phyloP scores from a whole-genome alignment of 2,329 filamentous ascomycete species.

The Phialemonium atrogriseum region DNA sequence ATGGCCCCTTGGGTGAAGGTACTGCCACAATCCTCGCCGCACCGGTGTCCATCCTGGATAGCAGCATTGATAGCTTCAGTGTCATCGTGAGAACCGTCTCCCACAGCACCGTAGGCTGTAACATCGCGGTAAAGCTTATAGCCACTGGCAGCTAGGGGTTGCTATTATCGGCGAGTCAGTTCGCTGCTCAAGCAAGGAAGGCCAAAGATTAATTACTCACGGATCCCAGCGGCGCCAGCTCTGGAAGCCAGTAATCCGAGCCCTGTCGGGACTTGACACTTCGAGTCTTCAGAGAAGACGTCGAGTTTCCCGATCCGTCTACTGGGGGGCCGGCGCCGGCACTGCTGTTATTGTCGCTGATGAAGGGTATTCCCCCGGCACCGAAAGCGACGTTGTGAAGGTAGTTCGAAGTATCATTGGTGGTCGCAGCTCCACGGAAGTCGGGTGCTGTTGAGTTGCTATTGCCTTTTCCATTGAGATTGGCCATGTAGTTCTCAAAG shows the following conservation, averaged over 20 bases:
- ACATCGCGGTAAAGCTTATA: slow-evolving; percentile 3
- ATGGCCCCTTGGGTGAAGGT: slow-evolving; percentile 2
- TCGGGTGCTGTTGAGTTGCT: too few relatives aligned
- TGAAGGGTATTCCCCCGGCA: too few relatives aligned
- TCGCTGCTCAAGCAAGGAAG: not conserved
- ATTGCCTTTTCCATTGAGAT: too few relatives aligned
- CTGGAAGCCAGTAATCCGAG: not conserved
- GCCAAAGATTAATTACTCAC: not conserved
- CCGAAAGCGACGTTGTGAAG: too few relatives aligned
- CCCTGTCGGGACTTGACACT: too few relatives aligned
- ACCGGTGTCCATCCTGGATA: slow-evolving; percentile 2
- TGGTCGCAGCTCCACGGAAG: too few relatives aligned
- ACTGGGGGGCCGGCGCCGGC: too few relatives aligned
- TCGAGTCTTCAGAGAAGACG: too few relatives aligned
- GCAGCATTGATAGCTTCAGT: slow-evolving; percentile 2
- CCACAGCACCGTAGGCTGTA: not conserved
- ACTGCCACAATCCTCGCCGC: slow-evolving; percentile 1
- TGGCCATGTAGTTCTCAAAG: slow-evolving; percentile 5
- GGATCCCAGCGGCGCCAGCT: not conserved
- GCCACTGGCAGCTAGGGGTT: not conserved
- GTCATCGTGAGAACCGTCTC: not conserved
- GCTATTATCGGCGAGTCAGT: not conserved
- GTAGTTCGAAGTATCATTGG: too few relatives aligned
- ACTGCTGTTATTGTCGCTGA: too few relatives aligned
- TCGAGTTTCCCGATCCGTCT: too few relatives aligned